Percentiles rank a stretch among this genome's conserved stretches.
These are phyloP conservation scores for Viola odorata DNA, from an alignment of 345 rosid genomes.

Conservation along the genomic window DNA sequence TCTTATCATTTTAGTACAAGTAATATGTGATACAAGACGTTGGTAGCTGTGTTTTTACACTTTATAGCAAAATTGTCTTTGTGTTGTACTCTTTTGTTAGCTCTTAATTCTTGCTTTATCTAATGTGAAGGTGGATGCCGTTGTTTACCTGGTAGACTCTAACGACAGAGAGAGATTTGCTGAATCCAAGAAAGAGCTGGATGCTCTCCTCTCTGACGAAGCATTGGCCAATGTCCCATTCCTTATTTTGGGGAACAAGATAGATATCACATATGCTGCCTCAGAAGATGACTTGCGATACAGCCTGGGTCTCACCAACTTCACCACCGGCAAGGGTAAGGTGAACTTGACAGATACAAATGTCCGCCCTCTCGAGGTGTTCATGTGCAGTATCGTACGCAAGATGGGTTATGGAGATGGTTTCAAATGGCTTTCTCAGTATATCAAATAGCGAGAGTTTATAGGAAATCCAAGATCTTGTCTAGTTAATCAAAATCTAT, in stretches of 20 bases:
- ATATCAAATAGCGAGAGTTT: conserved; percentile 40
- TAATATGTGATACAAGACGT: too few species aligned
- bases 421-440: conserved; percentile 71
- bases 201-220: conserved; percentile 62
- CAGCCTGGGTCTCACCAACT: conserved; percentile 60
- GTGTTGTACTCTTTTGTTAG: background rate
- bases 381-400: conserved; percentile 73
- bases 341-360: conserved; percentile 42
- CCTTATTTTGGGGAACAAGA: conserved; percentile 66
- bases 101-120: conserved; percentile 1
- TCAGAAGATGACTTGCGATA: conserved; percentile 64
- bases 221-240: conserved; percentile 53
- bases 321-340: conserved; percentile 71
- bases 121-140: conserved; percentile 55
- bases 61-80: background rate
- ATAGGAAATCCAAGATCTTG: background rate
- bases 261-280: conserved; percentile 64
- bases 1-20: too few species aligned
- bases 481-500: conserved; percentile 1
- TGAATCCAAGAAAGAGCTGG: conserved; percentile 56
- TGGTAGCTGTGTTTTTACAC: too few species aligned
- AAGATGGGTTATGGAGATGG: conserved; percentile 81
- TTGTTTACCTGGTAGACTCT: conserved; percentile 68
- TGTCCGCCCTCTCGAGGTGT: conserved; percentile 63
- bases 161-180: conserved; percentile 60